These are phyloP conservation scores for Myriosclerotinia scirpicola DNA, from an alignment of 2,329 filamentous ascomycete genomes.

Conservation along the genomic window DNA sequence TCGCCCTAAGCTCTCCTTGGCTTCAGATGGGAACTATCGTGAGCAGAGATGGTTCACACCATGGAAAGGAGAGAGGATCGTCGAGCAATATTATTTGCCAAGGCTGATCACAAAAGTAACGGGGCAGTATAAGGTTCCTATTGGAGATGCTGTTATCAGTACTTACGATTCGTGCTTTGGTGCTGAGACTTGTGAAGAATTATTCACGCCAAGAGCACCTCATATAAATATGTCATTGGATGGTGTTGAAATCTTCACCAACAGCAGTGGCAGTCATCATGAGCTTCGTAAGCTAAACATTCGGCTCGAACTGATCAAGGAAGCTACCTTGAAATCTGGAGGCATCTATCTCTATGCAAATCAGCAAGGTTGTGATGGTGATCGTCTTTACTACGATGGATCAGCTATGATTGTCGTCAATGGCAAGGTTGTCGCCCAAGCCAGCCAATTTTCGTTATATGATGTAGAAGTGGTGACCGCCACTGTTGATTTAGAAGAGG, in stretches of 20 bases:
- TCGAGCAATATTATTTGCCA: slow-evolving; percentile 66
- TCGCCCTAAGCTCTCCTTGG: slow-evolving; percentile 69
- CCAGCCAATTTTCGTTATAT: slow-evolving; percentile 43
- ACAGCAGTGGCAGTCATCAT: slow-evolving; percentile 68
- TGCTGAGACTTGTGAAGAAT: slow-evolving; percentile 66
- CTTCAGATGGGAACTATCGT: slow-evolving; percentile 67
- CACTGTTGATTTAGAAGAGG: slow-evolving; percentile 70
- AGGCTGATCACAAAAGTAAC: slow-evolving; percentile 52
- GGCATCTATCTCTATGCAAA: slow-evolving; percentile 64
- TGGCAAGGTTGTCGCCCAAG: slow-evolving; percentile 61
- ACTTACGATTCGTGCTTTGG: slow-evolving; percentile 63
- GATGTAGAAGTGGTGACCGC: slow-evolving; percentile 67
- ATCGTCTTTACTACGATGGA: slow-evolving; percentile 57
- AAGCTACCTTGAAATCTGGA: slow-evolving; percentile 63
- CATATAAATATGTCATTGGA: slow-evolving; percentile 61
- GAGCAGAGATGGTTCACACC: slow-evolving; percentile 63
- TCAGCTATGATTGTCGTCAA: slow-evolving; percentile 62
- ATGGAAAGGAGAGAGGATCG: slow-evolving; percentile 57
- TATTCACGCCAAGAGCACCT: slow-evolving; percentile 52
- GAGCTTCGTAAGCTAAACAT: slow-evolving; percentile 65
- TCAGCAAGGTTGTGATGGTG: slow-evolving; percentile 58
- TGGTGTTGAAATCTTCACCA: slow-evolving; percentile 71
- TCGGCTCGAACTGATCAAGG: slow-evolving; percentile 62
- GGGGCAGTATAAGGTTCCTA: slow-evolving; percentile 49
- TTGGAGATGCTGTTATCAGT: slow-evolving; percentile 59